Evolutionary conservation across 257 asterid species (phyloP).

Genomic region (Haberlea rhodopensis): DNA sequence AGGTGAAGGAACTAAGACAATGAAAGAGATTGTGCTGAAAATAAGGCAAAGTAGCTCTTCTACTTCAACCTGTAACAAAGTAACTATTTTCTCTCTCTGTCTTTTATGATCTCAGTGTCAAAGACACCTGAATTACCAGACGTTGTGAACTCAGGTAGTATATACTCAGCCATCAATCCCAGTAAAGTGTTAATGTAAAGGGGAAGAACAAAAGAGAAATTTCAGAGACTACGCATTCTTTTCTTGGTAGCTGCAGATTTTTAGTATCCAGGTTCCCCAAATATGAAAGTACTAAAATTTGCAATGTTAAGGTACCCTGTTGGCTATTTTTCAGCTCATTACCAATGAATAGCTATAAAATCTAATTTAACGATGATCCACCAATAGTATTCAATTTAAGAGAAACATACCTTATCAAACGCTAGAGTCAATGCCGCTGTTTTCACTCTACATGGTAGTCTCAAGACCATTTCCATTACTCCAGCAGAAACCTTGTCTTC

Average conservation of each 20-base stretch:
- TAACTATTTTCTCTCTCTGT: not conserved
- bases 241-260: constrained; percentile 5
- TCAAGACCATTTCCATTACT: constrained; percentile 74
- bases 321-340: not conserved
- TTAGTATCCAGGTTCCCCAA: not conserved
- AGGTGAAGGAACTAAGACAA: too few relatives aligned
- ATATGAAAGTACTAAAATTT: not conserved
- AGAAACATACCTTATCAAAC: constrained; percentile 79
- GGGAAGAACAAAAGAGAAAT: not conserved
- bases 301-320: not conserved
- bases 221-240: constrained; percentile 8
- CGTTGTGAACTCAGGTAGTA: too few relatives aligned
- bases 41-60: not conserved
- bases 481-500: constrained; percentile 97
- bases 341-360: constrained; percentile 14
- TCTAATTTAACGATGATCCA: not conserved
- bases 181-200: not conserved
- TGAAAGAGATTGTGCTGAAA: too few relatives aligned
- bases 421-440: constrained; percentile 79
- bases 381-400: constrained; percentile 7
- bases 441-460: constrained; percentile 68
- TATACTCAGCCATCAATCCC: too few relatives aligned
- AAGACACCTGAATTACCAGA: too few relatives aligned
- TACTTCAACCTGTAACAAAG: not conserved
- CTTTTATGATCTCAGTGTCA: not conserved